These are phyloP conservation scores for Scortechinia acanthostroma DNA, from an alignment of 2,329 filamentous ascomycete species.

Conservation along the genomic window DNA sequence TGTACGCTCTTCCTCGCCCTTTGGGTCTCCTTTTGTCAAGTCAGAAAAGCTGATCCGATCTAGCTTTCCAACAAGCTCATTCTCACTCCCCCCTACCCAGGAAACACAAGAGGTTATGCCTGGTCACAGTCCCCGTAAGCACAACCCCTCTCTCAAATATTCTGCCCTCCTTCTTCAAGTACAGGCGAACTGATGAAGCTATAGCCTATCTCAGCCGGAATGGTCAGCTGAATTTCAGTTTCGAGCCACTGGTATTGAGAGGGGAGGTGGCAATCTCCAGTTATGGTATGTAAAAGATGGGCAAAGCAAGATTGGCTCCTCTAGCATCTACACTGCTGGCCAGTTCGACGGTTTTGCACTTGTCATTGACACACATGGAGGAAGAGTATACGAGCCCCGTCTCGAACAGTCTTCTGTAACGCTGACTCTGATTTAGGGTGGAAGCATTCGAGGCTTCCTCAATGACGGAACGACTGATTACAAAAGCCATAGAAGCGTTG, in stretches of 20 bases:
- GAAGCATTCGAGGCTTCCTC: constrained; percentile 82
- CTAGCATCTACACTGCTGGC: constrained; percentile 77
- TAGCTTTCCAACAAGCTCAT: constrained; percentile 80
- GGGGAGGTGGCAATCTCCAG: constrained; percentile 82
- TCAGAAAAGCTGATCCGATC: neutral
- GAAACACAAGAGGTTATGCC: constrained; percentile 74
- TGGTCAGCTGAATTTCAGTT: constrained; percentile 86
- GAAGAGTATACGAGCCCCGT: constrained; percentile 33
- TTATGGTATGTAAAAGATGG: constrained; percentile 81
- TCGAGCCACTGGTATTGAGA: constrained; percentile 76
- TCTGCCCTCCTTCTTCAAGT: constrained; percentile 2
- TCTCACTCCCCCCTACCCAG: constrained; percentile 80
- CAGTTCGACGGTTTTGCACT: constrained; percentile 87
- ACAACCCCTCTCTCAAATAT: constrained; percentile 16
- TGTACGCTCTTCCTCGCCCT: neutral
- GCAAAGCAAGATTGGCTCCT: constrained; percentile 53
- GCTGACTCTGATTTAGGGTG: constrained; percentile 34
- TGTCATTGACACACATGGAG: constrained; percentile 77
- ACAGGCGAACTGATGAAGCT: neutral
- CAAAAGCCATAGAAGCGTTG: constrained; percentile 67
- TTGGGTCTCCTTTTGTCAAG: neutral
- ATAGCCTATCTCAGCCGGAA: constrained; percentile 49
- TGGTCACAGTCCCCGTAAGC: constrained; percentile 61
- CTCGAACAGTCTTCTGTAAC: constrained; percentile 1
- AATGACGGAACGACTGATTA: constrained; percentile 85